A percentile compares a stretch with the other conserved stretches of the same genome.
Evolutionary conservation across 768 basidiomycete species (phyloP).

Genomic region (Tylopilus vinaceipallidus): DNA sequence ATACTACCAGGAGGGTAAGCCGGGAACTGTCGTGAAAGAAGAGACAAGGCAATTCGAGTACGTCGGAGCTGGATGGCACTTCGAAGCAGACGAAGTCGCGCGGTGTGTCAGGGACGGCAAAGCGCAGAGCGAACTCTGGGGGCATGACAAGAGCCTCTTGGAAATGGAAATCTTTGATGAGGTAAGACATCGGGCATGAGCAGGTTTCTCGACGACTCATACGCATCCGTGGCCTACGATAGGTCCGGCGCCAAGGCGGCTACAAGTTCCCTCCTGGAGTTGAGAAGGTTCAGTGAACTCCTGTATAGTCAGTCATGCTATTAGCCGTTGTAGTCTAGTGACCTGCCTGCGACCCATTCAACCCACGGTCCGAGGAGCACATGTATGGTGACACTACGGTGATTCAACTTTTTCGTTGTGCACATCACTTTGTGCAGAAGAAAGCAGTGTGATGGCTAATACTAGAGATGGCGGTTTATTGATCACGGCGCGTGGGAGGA

Average conservation of each 20-base stretch:
- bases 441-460: too few relatives aligned
- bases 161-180: conserved; percentile 86
- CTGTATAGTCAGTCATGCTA: neutral
- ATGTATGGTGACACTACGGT: too few relatives aligned
- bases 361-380: too few relatives aligned
- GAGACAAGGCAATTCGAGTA: conserved; percentile 60
- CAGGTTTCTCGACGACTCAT: conserved; percentile 8
- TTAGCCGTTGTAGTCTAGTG: neutral
- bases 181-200: conserved; percentile 38
- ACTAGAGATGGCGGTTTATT: too few relatives aligned
- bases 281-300: conserved; percentile 40
- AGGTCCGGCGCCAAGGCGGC: conserved; percentile 68
- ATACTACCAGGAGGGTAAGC: conserved; percentile 49
- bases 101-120: conserved; percentile 72
- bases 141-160: conserved; percentile 74
- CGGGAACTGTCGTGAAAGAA: conserved; percentile 45
- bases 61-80: conserved; percentile 74
- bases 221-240: conserved; percentile 5
- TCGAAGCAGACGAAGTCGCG: conserved; percentile 87
- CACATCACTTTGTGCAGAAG: too few relatives aligned
- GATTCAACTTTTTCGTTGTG: too few relatives aligned
- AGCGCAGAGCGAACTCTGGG: conserved; percentile 71
- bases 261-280: conserved; percentile 64
- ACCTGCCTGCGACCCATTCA: too few relatives aligned
- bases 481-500: neutral